Percentiles rank a stretch among this genome's conserved stretches.
Conservation (phyloP, 2,329 filamentous ascomycete genomes). For the Gnomoniopsis sp. region DNA sequence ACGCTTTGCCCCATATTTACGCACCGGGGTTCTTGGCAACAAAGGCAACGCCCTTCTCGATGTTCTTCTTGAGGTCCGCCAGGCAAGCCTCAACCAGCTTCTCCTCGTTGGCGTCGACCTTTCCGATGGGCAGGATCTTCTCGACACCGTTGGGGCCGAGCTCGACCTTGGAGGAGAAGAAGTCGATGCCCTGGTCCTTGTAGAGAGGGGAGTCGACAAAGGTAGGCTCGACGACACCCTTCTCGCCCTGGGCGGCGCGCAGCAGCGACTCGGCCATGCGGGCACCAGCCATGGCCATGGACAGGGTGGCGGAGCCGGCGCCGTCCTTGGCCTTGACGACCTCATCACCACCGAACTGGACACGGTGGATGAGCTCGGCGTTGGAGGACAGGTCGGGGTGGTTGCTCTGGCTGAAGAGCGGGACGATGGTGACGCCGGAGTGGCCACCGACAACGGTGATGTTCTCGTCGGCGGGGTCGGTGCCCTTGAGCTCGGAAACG, state of each 20-base stretch:
- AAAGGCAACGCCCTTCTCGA: constrained; percentile 77
- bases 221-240: constrained; percentile 91
- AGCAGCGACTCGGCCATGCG: constrained; percentile 86
- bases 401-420: constrained; percentile 90
- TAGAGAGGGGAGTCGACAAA: constrained; percentile 96
- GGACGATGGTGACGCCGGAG: constrained; percentile 97
- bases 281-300: constrained; percentile 95
- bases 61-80: constrained; percentile 87
- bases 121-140: constrained; percentile 86
- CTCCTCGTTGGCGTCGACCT: constrained; percentile 82
- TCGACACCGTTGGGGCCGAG: constrained; percentile 94
- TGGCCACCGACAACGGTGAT: constrained; percentile 96
- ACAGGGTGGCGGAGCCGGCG: constrained; percentile 93
- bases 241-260: constrained; percentile 88
- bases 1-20: constrained; percentile 31
- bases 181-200: constrained; percentile 97
- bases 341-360: constrained; percentile 99
- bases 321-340: constrained; percentile 99
- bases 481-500: constrained; percentile 89
- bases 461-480: constrained; percentile 87
- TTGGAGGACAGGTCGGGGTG: constrained; percentile 80
- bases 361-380: constrained; percentile 80
- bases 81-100: constrained; percentile 84
- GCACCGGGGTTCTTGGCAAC: constrained; percentile 58
- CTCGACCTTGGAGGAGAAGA: constrained; percentile 94